Conservation (phyloP, 805 yeast genomes). For the Ogataea thermomethanolica region DNA sequence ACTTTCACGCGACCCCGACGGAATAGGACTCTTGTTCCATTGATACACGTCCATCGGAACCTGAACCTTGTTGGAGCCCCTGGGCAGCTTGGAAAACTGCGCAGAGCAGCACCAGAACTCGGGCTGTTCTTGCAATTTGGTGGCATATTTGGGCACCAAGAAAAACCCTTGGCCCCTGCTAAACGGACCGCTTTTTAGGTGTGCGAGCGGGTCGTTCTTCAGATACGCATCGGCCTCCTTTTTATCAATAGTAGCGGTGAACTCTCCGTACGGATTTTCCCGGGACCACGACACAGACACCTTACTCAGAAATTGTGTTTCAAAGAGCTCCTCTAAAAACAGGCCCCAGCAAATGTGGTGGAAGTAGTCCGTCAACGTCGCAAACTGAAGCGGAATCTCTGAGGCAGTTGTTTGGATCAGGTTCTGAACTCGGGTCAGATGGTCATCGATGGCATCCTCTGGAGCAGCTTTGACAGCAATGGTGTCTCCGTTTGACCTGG, state of each 20-base stretch:
- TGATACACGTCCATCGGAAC: slow-evolving; percentile 49
- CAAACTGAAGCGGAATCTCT: slow-evolving; percentile 34
- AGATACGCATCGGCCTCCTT: slow-evolving; percentile 47
- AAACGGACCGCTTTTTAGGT: slow-evolving; percentile 58
- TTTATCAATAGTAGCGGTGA: slow-evolving; percentile 40
- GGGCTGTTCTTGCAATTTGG: slow-evolving; percentile 30
- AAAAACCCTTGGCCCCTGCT: slow-evolving; percentile 55
- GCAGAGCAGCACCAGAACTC: slow-evolving; percentile 61
- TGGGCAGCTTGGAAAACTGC: slow-evolving; percentile 29
- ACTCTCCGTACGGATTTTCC: slow-evolving; percentile 31
- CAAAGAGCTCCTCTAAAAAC: slow-evolving; percentile 58
- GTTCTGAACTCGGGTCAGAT: slow-evolving; percentile 12
- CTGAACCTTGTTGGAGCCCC: slow-evolving; percentile 20
- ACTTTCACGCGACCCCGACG: slow-evolving; percentile 27
- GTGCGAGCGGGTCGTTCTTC: slow-evolving; percentile 49
- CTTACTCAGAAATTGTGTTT: slow-evolving; percentile 43
- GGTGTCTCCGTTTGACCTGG: not conserved
- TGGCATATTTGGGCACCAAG: slow-evolving; percentile 43
- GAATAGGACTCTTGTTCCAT: slow-evolving; percentile 47
- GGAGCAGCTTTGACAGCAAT: no score
- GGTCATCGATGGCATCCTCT: not conserved
- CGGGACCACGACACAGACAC: slow-evolving; percentile 44
- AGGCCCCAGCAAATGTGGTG: slow-evolving; percentile 58
- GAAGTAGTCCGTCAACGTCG: slow-evolving; percentile 49
- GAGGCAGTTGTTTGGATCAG: slow-evolving; percentile 19